Percentiles rank a stretch among this genome's conserved stretches.
Conservation (phyloP, 805 yeast genomes). For the Saturnispora halmiae region DNA sequence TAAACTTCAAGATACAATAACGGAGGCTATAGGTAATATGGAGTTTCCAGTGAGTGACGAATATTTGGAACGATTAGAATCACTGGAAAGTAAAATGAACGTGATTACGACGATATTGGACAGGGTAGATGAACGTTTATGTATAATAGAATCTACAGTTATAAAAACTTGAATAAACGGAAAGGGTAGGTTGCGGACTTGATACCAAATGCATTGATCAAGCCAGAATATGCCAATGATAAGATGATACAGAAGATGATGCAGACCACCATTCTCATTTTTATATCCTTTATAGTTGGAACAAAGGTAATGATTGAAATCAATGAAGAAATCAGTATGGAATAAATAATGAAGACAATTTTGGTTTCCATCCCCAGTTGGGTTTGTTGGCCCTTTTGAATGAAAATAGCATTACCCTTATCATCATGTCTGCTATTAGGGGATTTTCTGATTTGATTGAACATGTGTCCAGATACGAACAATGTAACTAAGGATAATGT, state of each 20-base stretch:
- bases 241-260: conserved; percentile 38
- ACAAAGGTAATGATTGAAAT: conserved; percentile 51
- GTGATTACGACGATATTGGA: not conserved
- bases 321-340: conserved; percentile 50
- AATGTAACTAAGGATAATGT: conserved; percentile 57
- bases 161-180: conserved; percentile 29
- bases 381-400: conserved; percentile 52
- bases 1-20: conserved; percentile 31
- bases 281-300: conserved; percentile 39
- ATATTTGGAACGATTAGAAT: conserved; percentile 21
- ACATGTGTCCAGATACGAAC: conserved; percentile 89
- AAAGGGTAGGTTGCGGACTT: conserved; percentile 77
- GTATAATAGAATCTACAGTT: not conserved
- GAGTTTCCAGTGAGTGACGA: conserved; percentile 12
- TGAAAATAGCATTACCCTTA: conserved; percentile 32
- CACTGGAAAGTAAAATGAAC: conserved; percentile 15
- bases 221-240: conserved; percentile 43
- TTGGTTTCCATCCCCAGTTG: conserved; percentile 91
- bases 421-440: conserved; percentile 45
- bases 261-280: conserved; percentile 35
- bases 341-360: conserved; percentile 66
- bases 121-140: not conserved
- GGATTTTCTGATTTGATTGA: conserved; percentile 69
- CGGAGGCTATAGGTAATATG: conserved; percentile 11
- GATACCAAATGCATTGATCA: conserved; percentile 50